A percentile compares a stretch with the other conserved stretches of the same genome.
Evolutionary conservation across 2,329 filamentous ascomycete genomes (phyloP).

Genomic region (Alternaria sp.): DNA sequence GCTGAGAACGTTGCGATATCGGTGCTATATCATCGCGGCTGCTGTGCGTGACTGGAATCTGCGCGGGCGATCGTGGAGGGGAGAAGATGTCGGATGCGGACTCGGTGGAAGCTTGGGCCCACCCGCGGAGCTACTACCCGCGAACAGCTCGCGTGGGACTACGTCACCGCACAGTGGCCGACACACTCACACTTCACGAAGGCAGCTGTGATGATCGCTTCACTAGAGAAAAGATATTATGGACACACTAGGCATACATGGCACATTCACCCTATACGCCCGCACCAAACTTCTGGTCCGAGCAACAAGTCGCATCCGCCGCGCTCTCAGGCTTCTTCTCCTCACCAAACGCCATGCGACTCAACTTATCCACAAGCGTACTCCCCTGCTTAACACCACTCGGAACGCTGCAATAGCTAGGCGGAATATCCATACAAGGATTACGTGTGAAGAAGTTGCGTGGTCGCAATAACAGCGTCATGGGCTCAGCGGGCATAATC

Average conservation of each 20-base stretch:
- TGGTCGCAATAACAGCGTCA: conserved; percentile 79
- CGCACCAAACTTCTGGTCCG: conserved; percentile 26
- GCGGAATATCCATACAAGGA: conserved; percentile 80
- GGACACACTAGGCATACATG: neutral
- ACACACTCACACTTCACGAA: neutral
- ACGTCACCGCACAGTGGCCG: conserved; percentile 1
- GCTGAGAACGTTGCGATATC: neutral
- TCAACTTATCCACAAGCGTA: conserved; percentile 58
- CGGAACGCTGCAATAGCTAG: conserved; percentile 75
- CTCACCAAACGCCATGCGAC: conserved; percentile 55
- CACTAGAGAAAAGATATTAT: fast-evolving
- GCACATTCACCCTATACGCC: conserved; percentile 11
- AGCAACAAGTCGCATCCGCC: conserved; percentile 21
- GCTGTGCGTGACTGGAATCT: neutral
- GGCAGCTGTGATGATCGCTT: neutral
- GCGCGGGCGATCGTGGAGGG: conserved; percentile 2
- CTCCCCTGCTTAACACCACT: conserved; percentile 67
- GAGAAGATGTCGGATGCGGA: conserved; percentile 9
- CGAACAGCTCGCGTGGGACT: neutral
- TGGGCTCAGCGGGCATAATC: conserved; percentile 82
- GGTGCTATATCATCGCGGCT: conserved; percentile 12
- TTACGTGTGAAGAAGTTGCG: conserved; percentile 84
- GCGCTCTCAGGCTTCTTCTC: conserved; percentile 26
- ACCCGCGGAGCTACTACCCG: conserved; percentile 7
- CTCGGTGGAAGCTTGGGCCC: conserved; percentile 21